Evolutionary conservation across 768 basidiomycete species (phyloP), one percentile per base, ranked within the genome.

Genomic region (Serendipita vermifera): DNA sequence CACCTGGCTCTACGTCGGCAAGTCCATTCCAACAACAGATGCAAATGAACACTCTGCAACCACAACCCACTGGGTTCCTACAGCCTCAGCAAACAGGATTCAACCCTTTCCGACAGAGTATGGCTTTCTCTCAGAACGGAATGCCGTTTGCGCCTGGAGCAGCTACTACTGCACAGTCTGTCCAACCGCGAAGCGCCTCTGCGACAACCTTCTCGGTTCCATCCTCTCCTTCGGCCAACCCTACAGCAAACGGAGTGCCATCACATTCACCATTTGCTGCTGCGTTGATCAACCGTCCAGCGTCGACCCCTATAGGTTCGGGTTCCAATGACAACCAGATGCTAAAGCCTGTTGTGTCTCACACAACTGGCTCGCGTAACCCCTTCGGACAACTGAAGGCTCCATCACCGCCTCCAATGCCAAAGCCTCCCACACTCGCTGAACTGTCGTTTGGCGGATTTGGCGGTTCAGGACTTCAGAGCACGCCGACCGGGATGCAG

Each of bases 311-410:
- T 6, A 73, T 84, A 20, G 76, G 75, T 32, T 3, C 70, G 72
- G 15, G 63, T 72, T 33, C 63, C 61, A 31, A 41, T 60, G 46
- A 58, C 57, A 41, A 66, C 3, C 74, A 76, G 33, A 61, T 71
- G 2, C 72, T 75, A 2, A 80, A 83, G 63, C 80, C 82, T 5
- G 76, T 97, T 26, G 82, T 80, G 62, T 76, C 91, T 4, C 93
- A 98, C 66, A 81, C 85, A 66, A 99, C 96, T 2, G 94, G 96
- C 26, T 88, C 89, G 5, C 82, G 81, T 62, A 99, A 99, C 75
- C 96, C 96, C 2, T 99, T 99, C 60, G 93, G 91, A 4, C 78
- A 80, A 29, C 79, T 87, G 3, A 73, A 77, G 3, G 74, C 76
- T 6, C 71, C 79, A 22, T 70, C 72, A 14, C 63, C 64, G 9